Conservation (phyloP, 73 alveolate genomes). For the Paramecium primaurelia region DNA sequence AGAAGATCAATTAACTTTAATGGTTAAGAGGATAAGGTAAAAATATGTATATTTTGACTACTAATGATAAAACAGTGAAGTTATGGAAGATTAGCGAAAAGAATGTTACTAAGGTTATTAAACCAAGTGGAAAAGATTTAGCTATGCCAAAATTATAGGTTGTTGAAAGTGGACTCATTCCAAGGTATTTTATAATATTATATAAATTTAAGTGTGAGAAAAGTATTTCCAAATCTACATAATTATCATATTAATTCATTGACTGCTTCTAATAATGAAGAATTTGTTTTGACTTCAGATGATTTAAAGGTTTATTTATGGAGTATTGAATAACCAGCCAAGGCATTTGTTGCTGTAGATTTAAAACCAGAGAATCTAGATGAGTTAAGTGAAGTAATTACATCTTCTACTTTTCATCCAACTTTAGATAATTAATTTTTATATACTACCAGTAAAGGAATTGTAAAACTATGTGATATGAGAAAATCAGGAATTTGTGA, state of each 20-base stretch:
- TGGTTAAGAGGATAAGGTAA: conserved; percentile 73
- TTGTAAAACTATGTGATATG: conserved; percentile 72
- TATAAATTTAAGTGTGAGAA: neutral
- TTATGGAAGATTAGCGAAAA: conserved; percentile 64
- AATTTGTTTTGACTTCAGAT: conserved; percentile 57
- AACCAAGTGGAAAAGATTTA: conserved; percentile 59
- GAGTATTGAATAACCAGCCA: conserved; percentile 56
- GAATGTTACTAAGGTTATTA: conserved; percentile 51
- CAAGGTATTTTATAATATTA: neutral
- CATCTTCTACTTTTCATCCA: conserved; percentile 76
- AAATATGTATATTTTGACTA: conserved; percentile 64
- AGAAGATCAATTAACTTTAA: conserved; percentile 71
- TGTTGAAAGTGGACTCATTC: conserved; percentile 59
- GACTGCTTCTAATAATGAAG: conserved; percentile 59
- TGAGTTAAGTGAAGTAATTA: conserved; percentile 78
- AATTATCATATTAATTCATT: conserved; percentile 58
- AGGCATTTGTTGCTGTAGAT: conserved; percentile 67
- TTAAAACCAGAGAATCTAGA: conserved; percentile 78
- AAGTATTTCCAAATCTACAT: conserved; percentile 61
- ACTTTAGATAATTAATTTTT: conserved; percentile 62
- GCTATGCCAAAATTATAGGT: conserved; percentile 61
- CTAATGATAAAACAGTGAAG: conserved; percentile 77
- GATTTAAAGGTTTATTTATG: conserved; percentile 61
- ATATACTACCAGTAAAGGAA: conserved; percentile 72
- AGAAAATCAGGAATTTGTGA: conserved; percentile 67